Conservation (phyloP, 495 filamentous ascomycete genomes). For the Chaetomium fimeti region DNA sequence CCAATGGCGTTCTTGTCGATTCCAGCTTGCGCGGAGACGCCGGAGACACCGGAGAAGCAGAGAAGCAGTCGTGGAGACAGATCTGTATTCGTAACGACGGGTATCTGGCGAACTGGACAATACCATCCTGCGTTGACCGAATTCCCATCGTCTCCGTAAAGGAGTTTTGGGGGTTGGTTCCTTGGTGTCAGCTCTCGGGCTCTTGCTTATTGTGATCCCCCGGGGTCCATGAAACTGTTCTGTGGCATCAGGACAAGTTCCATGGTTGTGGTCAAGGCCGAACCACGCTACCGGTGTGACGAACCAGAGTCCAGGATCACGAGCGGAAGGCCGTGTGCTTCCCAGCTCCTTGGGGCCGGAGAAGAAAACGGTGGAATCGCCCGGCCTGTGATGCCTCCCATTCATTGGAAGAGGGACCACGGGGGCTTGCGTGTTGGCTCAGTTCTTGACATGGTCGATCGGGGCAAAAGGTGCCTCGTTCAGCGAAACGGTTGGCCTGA, state of each 20-base stretch:
- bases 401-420: background rate
- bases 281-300: slow-evolving; percentile 11
- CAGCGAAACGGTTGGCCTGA: background rate
- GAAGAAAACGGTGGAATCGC: background rate
- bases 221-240: background rate
- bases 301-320: slow-evolving; percentile 5
- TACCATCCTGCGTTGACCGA: no score
- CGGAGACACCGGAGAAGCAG: slow-evolving; percentile 8
- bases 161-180: background rate
- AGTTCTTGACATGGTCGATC: background rate
- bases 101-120: no score
- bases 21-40: background rate
- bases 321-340: slow-evolving; percentile 1
- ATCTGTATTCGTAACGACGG: no score
- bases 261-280: slow-evolving; percentile 13
- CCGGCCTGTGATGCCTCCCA: background rate
- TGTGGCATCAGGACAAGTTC: background rate
- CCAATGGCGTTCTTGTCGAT: slow-evolving; percentile 1
- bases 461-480: background rate
- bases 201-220: background rate
- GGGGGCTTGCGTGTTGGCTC: slow-evolving; percentile 2
- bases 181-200: background rate
- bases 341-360: slow-evolving; percentile 20
- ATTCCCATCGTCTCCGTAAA: no score
- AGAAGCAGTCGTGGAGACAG: background rate